Percentiles rank a stretch among this genome's conserved stretches.
These are phyloP conservation scores for Paramecium pentaurelia DNA, from an alignment of 73 alveolate genomes.

Conservation along the genomic window DNA sequence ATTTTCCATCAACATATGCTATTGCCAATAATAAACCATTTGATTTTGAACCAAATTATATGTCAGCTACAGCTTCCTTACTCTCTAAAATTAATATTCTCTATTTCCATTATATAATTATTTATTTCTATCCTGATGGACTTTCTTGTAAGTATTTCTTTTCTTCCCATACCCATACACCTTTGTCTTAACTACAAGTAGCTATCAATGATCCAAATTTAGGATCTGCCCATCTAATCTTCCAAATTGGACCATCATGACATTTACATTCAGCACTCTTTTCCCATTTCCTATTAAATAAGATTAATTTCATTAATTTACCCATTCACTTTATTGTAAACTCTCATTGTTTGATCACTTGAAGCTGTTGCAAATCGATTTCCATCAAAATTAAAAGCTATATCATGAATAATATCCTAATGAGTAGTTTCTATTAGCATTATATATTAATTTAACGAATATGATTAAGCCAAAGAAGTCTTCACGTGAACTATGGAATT, in stretches of 20 bases:
- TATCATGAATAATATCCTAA: slow-evolving; percentile 3
- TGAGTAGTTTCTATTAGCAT: slow-evolving; percentile 15
- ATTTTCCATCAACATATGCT: neutral
- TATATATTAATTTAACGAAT: slow-evolving; percentile 44
- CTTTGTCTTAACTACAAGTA: slow-evolving; percentile 69
- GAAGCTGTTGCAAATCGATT: slow-evolving; percentile 18
- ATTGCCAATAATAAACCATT: neutral
- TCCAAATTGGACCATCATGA: slow-evolving; percentile 67
- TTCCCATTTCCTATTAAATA: neutral
- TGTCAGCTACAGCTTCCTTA: slow-evolving; percentile 29
- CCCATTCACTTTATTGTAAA: neutral
- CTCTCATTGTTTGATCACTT: neutral
- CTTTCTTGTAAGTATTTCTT: neutral
- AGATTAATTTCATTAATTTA: neutral
- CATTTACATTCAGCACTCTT: neutral
- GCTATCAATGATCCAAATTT: slow-evolving; percentile 69
- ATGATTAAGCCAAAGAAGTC: slow-evolving; percentile 44
- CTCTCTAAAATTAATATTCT: neutral
- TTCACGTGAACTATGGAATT: slow-evolving; percentile 8
- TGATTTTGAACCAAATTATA: neutral
- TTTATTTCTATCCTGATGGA: neutral
- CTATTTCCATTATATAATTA: neutral
- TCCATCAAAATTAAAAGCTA: neutral
- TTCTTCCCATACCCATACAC: slow-evolving; percentile 44
- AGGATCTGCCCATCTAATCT: slow-evolving; percentile 72